These are phyloP conservation scores for Boechera stricta DNA, from an alignment of 345 rosid species.

Conservation along the genomic window DNA sequence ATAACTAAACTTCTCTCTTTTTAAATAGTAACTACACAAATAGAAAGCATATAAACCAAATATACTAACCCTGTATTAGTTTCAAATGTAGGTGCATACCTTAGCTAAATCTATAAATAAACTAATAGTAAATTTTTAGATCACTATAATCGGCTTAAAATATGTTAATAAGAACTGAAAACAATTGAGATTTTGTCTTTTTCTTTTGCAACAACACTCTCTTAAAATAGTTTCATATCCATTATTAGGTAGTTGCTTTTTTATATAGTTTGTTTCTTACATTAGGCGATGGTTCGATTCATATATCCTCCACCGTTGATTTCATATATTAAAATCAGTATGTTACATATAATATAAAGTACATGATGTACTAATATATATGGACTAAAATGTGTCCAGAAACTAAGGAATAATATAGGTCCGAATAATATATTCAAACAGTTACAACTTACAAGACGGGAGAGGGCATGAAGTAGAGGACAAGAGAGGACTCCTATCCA, in stretches of 20 bases:
- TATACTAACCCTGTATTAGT: background rate
- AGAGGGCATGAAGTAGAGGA: conserved; percentile 40
- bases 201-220: conserved; percentile 4
- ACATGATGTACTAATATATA: conserved; percentile 21
- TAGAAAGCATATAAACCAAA: too few relatives aligned
- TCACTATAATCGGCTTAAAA: background rate
- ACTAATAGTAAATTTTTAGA: background rate
- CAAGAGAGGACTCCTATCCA: conserved; percentile 37
- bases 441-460: conserved; percentile 41
- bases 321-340: conserved; percentile 6
- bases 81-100: background rate
- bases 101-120: background rate
- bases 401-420: conserved; percentile 20
- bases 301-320: conserved; percentile 7
- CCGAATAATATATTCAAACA: conserved; percentile 29
- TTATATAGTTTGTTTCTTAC: background rate
- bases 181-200: background rate
- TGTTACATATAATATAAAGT: background rate
- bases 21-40: too few relatives aligned
- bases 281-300: conserved; percentile 23
- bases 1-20: conserved; percentile 1
- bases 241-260: conserved; percentile 26
- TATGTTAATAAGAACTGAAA: conserved; percentile 15
- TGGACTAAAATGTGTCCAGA: conserved; percentile 36
- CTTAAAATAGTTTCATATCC: background rate